A percentile compares a stretch with the other conserved stretches of the same genome.
Evolutionary conservation across 2,329 filamentous ascomycete species (phyloP).

Genomic region (Pseudogymnoascus destructans): DNA sequence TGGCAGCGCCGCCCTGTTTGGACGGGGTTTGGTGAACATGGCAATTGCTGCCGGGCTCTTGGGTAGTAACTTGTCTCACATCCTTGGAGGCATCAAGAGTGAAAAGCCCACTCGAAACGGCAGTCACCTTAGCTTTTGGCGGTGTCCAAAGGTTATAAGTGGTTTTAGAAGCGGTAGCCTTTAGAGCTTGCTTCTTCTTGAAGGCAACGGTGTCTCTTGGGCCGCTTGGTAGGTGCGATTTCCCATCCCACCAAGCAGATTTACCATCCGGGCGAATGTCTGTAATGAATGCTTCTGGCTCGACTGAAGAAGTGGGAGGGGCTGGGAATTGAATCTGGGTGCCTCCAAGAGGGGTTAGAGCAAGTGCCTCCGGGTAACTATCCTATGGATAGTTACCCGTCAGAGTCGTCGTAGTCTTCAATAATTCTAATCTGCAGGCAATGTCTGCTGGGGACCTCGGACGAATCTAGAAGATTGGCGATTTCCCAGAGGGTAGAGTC

Average conservation of each 20-base stretch:
- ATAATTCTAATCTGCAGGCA: slow-evolving; percentile 28
- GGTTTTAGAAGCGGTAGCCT: not conserved
- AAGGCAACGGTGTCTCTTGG: slow-evolving; percentile 12
- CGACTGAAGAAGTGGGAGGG: not conserved
- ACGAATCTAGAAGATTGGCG: slow-evolving; percentile 42
- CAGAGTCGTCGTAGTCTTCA: slow-evolving; percentile 14
- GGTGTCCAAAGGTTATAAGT: slow-evolving; percentile 16
- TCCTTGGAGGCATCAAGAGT: slow-evolving; percentile 9
- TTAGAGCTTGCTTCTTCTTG: slow-evolving; percentile 13
- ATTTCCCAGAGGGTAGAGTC: slow-evolving; percentile 53
- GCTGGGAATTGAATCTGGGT: not conserved
- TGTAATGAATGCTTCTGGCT: not conserved
- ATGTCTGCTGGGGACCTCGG: slow-evolving; percentile 37
- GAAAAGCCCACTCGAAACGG: slow-evolving; percentile 17
- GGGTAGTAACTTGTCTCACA: slow-evolving; percentile 15
- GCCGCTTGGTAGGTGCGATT: slow-evolving; percentile 18
- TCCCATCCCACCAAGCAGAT: slow-evolving; percentile 8
- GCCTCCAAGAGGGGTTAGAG: not conserved
- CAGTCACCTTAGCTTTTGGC: not conserved
- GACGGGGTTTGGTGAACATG: slow-evolving; percentile 19
- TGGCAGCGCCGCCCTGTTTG: slow-evolving; percentile 9
- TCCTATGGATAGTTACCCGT: too few relatives aligned
- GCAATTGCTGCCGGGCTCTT: slow-evolving; percentile 20
- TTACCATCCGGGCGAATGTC: not conserved
- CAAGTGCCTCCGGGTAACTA: not conserved